These are phyloP conservation scores for Marsdenia floribunda DNA, from an alignment of 257 asterid species.

Conservation along the genomic window DNA sequence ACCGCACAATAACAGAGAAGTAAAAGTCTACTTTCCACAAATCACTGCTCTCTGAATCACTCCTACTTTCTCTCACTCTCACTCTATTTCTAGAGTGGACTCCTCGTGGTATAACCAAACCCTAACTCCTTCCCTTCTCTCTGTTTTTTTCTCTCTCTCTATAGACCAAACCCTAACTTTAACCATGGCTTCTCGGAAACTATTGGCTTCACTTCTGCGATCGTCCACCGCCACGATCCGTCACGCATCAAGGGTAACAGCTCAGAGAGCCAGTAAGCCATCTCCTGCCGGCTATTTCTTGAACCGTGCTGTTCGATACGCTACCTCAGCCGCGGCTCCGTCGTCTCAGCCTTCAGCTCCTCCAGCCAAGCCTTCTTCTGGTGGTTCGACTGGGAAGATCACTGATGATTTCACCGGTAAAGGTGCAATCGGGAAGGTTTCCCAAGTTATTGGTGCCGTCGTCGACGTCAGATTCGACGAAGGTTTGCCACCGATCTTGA, in stretches of 20 bases:
- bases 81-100: background rate
- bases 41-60: background rate
- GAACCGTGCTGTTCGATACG: slow-evolving; percentile 56
- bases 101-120: slow-evolving; percentile 14
- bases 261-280: slow-evolving; percentile 24
- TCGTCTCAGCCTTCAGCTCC: slow-evolving; percentile 32
- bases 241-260: slow-evolving; percentile 21
- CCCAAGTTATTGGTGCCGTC: slow-evolving; percentile 93
- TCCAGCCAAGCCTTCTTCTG: slow-evolving; percentile 33
- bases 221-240: slow-evolving; percentile 42
- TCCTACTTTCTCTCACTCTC: background rate
- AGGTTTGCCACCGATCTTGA: slow-evolving; percentile 88
- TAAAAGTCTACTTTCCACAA: background rate
- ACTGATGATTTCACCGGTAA: slow-evolving; percentile 77
- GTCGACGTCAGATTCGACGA: slow-evolving; percentile 81
- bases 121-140: slow-evolving; percentile 10
- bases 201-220: slow-evolving; percentile 65
- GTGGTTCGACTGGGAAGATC: slow-evolving; percentile 52
- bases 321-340: slow-evolving; percentile 26
- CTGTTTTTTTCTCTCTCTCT: slow-evolving; percentile 18
- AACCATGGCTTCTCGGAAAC: slow-evolving; percentile 85
- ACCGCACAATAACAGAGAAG: background rate
- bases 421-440: slow-evolving; percentile 69
- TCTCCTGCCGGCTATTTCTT: slow-evolving; percentile 65
- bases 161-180: slow-evolving; percentile 18